Conservation (phyloP, 2,329 filamentous ascomycete genomes). For the Escovopsis sp. region DNA sequence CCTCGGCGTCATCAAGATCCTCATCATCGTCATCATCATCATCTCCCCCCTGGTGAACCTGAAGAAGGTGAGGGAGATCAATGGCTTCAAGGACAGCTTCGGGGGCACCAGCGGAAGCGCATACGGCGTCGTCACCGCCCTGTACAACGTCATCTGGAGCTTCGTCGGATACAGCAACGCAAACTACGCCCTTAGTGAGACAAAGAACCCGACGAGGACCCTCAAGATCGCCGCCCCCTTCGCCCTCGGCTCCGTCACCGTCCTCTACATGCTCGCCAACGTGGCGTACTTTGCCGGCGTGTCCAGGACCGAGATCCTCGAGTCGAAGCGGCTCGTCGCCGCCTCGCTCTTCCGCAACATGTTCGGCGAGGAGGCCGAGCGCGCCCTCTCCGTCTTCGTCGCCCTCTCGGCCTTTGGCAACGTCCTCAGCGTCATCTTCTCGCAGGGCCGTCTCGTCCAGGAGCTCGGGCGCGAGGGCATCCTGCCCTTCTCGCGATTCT, state of each 20-base stretch:
- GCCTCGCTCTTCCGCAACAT: slow-evolving; percentile 42
- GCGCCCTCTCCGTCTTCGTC: slow-evolving; percentile 49
- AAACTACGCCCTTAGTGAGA: slow-evolving; percentile 52
- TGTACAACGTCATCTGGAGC: slow-evolving; percentile 60
- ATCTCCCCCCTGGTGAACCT: slow-evolving; percentile 47
- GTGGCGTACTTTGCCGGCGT: slow-evolving; percentile 51
- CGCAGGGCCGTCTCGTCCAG: slow-evolving; percentile 50
- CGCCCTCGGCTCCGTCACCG: slow-evolving; percentile 40
- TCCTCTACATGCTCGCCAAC: slow-evolving; percentile 53
- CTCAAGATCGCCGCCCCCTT: slow-evolving; percentile 50
- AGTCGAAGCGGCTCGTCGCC: slow-evolving; percentile 35
- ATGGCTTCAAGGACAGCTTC: slow-evolving; percentile 51
- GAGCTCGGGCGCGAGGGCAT: slow-evolving; percentile 52
- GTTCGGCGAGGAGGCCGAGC: slow-evolving; percentile 37
- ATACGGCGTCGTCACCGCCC: slow-evolving; percentile 52
- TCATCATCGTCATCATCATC: slow-evolving; percentile 50
- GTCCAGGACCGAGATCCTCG: slow-evolving; percentile 36
- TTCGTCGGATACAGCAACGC: slow-evolving; percentile 56
- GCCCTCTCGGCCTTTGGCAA: slow-evolving; percentile 55
- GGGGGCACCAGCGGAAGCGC: slow-evolving; percentile 49
- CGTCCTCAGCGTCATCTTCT: slow-evolving; percentile 53
- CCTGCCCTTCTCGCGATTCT: slow-evolving; percentile 47
- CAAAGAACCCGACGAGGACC: slow-evolving; percentile 48
- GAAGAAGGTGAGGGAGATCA: slow-evolving; percentile 39
- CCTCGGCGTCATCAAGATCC: slow-evolving; percentile 51